Evolutionary conservation across 2,329 filamentous ascomycete species (phyloP).

Genomic region (Gaeumannomyces sp.): DNA sequence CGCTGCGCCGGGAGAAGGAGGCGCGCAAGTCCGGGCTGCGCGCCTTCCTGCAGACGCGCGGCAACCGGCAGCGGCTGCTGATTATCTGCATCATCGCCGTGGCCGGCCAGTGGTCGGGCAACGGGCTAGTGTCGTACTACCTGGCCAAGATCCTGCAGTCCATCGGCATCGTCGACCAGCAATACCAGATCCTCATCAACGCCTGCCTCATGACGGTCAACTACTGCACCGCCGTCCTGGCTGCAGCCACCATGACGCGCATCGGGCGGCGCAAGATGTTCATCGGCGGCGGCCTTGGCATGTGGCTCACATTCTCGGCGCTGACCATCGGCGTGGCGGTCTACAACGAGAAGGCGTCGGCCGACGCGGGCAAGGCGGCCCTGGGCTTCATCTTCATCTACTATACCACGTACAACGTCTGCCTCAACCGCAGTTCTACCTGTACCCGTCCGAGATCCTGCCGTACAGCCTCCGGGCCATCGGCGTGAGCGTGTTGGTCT

Average conservation of each 20-base stretch:
- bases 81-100: conserved; percentile 3
- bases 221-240: background rate
- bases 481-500: conserved; percentile 1
- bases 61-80: background rate
- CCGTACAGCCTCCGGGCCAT: background rate
- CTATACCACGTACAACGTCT: conserved; percentile 4
- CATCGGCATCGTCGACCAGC: conserved; percentile 4
- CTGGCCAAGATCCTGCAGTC: conserved; percentile 5
- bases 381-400: conserved; percentile 7
- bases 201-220: background rate
- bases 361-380: conserved; percentile 1
- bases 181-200: background rate
- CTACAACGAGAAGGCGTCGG: background rate
- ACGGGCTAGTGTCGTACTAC: conserved; percentile 8
- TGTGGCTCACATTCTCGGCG: conserved; percentile 2
- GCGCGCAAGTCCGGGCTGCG: background rate
- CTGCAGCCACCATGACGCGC: background rate
- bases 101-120: conserved; percentile 7
- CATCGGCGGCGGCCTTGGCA: conserved; percentile 4
- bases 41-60: background rate
- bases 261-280: conserved; percentile 5
- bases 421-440: too few species aligned
- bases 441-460: too few species aligned
- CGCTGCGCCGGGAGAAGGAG: conserved; percentile 8
- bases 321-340: conserved; percentile 3